phyloP scores from a whole-genome alignment of 345 rosid genomes.

The Pistacia atlantica region DNA sequence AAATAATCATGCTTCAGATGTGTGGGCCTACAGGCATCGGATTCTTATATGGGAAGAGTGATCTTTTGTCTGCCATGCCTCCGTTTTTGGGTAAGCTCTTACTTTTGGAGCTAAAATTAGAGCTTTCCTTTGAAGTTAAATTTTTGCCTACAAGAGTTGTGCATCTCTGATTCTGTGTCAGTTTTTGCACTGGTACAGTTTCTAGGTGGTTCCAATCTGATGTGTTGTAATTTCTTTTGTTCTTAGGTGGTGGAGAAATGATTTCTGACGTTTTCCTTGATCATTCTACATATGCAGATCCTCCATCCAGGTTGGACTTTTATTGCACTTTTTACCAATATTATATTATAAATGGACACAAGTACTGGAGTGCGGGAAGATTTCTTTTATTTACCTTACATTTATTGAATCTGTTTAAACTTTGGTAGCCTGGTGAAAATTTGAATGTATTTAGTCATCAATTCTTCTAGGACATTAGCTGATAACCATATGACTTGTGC shows the following conservation, averaged over 20 bases:
- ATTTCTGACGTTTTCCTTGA: conserved; percentile 91
- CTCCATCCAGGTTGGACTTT: conserved; percentile 80
- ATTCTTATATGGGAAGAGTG: conserved; percentile 88
- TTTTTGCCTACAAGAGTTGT: conserved; percentile 4
- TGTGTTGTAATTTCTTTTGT: neutral
- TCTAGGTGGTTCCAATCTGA: neutral
- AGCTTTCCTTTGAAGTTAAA: neutral
- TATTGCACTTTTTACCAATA: neutral
- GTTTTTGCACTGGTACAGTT: conserved; percentile 1
- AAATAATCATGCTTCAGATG: conserved; percentile 96
- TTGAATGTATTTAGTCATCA: neutral
- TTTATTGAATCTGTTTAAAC: neutral
- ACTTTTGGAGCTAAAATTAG: neutral
- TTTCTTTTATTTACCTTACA: neutral
- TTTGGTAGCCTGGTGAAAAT: neutral
- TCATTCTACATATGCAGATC: conserved; percentile 93
- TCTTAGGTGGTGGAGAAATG: conserved; percentile 96
- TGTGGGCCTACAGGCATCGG: conserved; percentile 99
- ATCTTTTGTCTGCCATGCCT: conserved; percentile 72
- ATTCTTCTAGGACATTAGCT: neutral
- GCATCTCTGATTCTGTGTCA: neutral
- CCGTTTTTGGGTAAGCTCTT: conserved; percentile 84
- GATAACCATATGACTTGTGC: neutral
- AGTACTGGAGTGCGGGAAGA: neutral
- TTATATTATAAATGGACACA: neutral